These are phyloP conservation scores for Beauveria asiatica DNA, from an alignment of 2,329 filamentous ascomycete species.

Conservation along the genomic window DNA sequence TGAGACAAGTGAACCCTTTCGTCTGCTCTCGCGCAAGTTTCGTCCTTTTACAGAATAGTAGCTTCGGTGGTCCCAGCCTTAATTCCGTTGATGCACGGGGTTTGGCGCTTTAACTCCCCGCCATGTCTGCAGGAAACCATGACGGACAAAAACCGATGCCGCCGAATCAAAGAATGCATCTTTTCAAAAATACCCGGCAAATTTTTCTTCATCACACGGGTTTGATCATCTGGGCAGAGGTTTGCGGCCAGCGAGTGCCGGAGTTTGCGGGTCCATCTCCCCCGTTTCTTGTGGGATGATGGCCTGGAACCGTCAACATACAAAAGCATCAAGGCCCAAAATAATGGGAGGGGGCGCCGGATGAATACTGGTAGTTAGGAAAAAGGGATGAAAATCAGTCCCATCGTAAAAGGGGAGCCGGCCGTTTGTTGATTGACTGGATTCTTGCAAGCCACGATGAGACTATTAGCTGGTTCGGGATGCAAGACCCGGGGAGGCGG, in stretches of 20 bases:
- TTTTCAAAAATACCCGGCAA: neutral
- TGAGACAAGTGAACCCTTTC: neutral
- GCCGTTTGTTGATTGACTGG: no score
- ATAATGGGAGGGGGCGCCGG: neutral
- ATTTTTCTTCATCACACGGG: neutral
- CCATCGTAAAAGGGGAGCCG: no score
- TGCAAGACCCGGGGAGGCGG: slow-evolving; percentile 5
- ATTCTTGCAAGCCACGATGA: slow-evolving; percentile 1
- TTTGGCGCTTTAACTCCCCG: neutral
- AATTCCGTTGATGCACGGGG: neutral
- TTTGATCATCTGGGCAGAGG: neutral
- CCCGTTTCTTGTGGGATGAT: neutral
- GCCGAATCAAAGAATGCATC: neutral
- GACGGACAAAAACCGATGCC: neutral
- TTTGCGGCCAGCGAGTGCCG: slow-evolving; percentile 3
- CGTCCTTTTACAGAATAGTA: neutral
- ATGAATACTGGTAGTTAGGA: no score
- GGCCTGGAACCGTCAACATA: neutral
- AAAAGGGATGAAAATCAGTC: no score
- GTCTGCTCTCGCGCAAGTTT: neutral
- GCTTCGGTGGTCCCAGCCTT: neutral
- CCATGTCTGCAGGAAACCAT: no score
- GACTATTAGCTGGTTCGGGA: slow-evolving; percentile 8
- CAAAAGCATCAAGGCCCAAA: neutral
- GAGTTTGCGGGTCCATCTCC: neutral